Conservation (phyloP, 208 protist species). For the Herpetomonas samuelpessoai region DNA sequence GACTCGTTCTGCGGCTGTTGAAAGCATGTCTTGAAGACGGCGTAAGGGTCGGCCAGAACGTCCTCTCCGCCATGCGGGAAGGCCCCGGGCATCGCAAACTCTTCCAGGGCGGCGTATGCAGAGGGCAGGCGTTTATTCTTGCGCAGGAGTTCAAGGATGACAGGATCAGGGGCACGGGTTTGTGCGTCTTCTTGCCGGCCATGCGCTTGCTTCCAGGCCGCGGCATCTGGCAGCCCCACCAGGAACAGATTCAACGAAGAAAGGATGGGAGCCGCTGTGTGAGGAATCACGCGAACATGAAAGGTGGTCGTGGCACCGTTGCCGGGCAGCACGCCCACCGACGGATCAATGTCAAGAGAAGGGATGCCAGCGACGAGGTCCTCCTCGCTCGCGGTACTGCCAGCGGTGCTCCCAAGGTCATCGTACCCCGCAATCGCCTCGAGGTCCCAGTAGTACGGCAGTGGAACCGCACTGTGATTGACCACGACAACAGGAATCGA, state of each 20-base stretch:
- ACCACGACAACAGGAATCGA: constrained; percentile 44
- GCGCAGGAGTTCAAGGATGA: neutral
- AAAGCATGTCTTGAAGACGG: constrained; percentile 26
- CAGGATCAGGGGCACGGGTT: neutral
- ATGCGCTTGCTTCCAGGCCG: constrained; percentile 9
- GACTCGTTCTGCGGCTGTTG: constrained; percentile 6
- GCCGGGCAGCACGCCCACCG: constrained; percentile 28
- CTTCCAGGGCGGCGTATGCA: constrained; percentile 9
- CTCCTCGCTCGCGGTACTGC: constrained; percentile 14
- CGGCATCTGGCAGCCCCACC: constrained; percentile 55
- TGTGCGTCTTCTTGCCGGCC: neutral
- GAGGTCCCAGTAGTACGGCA: constrained; percentile 60
- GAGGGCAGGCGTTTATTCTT: constrained; percentile 8
- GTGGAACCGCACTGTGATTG: constrained; percentile 59
- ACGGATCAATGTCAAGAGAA: constrained; percentile 18
- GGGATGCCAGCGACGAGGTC: constrained; percentile 4
- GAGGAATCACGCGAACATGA: constrained; percentile 27
- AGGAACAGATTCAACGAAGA: constrained; percentile 76
- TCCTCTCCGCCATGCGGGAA: constrained; percentile 4
- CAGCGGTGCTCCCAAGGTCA: constrained; percentile 18
- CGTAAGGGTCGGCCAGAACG: constrained; percentile 35
- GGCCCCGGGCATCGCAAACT: neutral
- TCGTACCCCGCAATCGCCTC: constrained; percentile 19
- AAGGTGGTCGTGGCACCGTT: constrained; percentile 23
- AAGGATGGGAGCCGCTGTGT: constrained; percentile 25